Percentiles rank a stretch among this genome's conserved stretches.
Evolutionary conservation across 164 flowering plant species (phyloP).

Genomic region (Vitis rupestris): DNA sequence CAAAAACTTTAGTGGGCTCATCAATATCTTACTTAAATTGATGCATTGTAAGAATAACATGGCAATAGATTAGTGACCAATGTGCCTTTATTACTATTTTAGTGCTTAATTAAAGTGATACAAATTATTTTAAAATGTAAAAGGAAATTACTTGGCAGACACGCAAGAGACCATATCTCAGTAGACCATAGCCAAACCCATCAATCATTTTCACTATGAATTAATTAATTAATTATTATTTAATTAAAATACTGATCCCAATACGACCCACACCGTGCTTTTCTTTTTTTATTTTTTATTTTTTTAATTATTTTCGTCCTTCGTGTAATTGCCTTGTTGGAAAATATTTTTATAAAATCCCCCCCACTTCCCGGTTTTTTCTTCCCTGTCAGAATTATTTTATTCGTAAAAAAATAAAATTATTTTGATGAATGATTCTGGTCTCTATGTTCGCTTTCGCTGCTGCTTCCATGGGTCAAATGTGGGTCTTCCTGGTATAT

Average conservation of each 20-base stretch:
- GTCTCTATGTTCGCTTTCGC: conserved; percentile 6
- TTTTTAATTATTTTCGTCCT: background rate
- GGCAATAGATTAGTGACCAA: background rate
- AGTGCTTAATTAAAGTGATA: conserved; percentile 1
- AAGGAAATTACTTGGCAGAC: conserved; percentile 16
- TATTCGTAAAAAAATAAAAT: background rate
- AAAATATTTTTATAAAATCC: background rate
- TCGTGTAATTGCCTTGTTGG: too few species aligned
- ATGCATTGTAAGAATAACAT: background rate
- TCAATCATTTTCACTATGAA: conserved; percentile 32
- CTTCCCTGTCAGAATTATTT: conserved; percentile 11
- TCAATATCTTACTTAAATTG: background rate
- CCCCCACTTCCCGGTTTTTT: conserved; percentile 14
- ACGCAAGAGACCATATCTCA: conserved; percentile 25
- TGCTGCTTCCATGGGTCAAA: conserved; percentile 10
- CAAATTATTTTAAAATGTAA: conserved; percentile 2
- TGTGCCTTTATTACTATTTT: background rate
- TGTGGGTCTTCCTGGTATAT: background rate
- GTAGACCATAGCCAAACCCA: conserved; percentile 20
- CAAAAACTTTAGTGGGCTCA: background rate
- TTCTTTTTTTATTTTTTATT: conserved; percentile 8
- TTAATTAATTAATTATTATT: conserved; percentile 11
- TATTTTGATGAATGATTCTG: conserved; percentile 3
- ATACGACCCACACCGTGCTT: conserved; percentile 14
- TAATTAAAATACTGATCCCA: conserved; percentile 34